A percentile compares a stretch with the other conserved stretches of the same genome.
phyloP scores from a whole-genome alignment of 73 alveolate genomes.

The Stentor coeruleus region DNA sequence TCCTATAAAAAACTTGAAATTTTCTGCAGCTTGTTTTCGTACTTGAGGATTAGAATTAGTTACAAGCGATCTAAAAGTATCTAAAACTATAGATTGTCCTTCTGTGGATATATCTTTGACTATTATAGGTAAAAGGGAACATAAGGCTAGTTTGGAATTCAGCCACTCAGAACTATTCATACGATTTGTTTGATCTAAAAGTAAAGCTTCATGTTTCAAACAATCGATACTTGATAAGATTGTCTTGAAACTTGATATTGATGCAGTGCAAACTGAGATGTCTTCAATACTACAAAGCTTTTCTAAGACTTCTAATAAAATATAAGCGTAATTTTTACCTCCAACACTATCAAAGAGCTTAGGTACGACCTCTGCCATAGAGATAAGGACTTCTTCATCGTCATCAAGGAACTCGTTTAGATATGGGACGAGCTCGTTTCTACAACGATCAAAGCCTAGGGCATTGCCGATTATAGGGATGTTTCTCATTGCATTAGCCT shows the following conservation, averaged over 20 bases:
- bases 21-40: conserved; percentile 59
- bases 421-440: conserved; percentile 93
- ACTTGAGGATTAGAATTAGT: conserved; percentile 35
- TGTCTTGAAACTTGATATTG: conserved; percentile 12
- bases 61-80: conserved; percentile 16
- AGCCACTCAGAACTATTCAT: conserved; percentile 68
- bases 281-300: conserved; percentile 76
- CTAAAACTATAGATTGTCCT: conserved; percentile 46
- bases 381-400: conserved; percentile 94
- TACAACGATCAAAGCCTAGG: conserved; percentile 91
- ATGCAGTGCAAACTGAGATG: conserved; percentile 72
- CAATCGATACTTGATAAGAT: conserved; percentile 27
- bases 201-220: conserved; percentile 55
- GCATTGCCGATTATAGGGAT: conserved; percentile 74
- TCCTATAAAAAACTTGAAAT: conserved; percentile 41
- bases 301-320: conserved; percentile 66
- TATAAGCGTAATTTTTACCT: conserved; percentile 60
- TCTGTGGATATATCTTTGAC: conserved; percentile 52
- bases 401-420: conserved; percentile 75
- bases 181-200: conserved; percentile 53
- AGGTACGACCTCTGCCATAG: conserved; percentile 80
- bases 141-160: conserved; percentile 62
- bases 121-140: conserved; percentile 56
- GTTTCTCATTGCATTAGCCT: conserved; percentile 76
- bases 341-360: conserved; percentile 88